Evolutionary conservation across 2,329 filamentous ascomycete genomes (phyloP).

Genomic region (Thelonectria discophora): DNA sequence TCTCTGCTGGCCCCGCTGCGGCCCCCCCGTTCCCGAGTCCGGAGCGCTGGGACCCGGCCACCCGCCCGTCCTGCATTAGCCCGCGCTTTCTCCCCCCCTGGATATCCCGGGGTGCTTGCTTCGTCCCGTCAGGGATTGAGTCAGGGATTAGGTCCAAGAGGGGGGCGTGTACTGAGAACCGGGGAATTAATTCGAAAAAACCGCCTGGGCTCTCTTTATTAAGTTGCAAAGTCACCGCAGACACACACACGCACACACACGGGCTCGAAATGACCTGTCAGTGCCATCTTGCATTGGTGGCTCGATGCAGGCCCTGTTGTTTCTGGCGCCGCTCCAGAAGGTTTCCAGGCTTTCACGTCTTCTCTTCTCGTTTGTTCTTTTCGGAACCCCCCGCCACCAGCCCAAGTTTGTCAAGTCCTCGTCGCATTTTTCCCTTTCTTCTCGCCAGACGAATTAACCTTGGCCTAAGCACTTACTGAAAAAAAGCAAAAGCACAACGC

Average conservation of each 20-base stretch:
- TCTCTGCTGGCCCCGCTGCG: conserved; percentile 16
- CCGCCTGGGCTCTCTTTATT: too few relatives aligned
- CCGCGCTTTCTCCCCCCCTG: conserved; percentile 14
- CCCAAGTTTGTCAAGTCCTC: too few relatives aligned
- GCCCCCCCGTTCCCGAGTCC: conserved; percentile 33
- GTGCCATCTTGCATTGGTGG: conserved; percentile 40
- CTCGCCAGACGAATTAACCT: too few relatives aligned
- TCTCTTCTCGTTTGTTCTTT: conserved; percentile 8
- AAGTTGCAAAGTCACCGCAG: too few relatives aligned
- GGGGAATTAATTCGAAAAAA: conserved; percentile 10
- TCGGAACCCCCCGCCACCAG: not conserved
- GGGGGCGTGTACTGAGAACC: not conserved
- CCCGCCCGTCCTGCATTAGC: conserved; percentile 37
- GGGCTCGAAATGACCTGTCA: conserved; percentile 43
- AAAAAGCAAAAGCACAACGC: too few relatives aligned
- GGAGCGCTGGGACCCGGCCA: conserved; percentile 41
- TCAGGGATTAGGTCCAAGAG: too few relatives aligned
- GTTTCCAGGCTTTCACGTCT: conserved; percentile 30
- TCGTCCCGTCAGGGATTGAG: too few relatives aligned
- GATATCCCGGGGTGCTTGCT: too few relatives aligned
- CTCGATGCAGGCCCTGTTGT: conserved; percentile 6
- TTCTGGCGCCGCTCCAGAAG: conserved; percentile 34
- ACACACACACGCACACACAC: too few relatives aligned
- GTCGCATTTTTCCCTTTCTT: too few relatives aligned
- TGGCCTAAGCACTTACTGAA: too few relatives aligned